Percentiles rank a stretch among this genome's conserved stretches.
These are phyloP conservation scores for Colletotrichum musicola DNA, from an alignment of 2,329 filamentous ascomycete genomes.

Conservation along the genomic window DNA sequence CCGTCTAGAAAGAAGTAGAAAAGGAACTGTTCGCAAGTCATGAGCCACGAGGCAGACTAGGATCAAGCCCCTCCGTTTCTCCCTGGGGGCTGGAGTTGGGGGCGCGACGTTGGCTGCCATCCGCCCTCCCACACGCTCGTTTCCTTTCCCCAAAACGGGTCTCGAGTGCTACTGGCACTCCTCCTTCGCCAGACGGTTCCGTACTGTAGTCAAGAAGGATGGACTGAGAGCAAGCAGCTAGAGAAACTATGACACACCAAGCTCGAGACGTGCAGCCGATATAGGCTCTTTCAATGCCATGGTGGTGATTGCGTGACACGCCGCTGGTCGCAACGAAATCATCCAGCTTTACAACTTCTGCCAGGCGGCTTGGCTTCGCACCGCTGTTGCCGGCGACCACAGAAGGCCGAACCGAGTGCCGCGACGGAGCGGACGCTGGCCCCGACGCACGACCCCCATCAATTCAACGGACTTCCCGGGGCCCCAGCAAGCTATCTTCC, in stretches of 20 bases:
- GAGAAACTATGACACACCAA: neutral
- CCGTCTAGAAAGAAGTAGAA: neutral
- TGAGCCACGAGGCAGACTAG: conserved; percentile 19
- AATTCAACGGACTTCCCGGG: conserved; percentile 17
- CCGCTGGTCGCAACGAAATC: neutral
- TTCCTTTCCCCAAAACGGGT: conserved; percentile 3
- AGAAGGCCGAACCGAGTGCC: conserved; percentile 7
- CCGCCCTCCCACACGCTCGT: conserved; percentile 1
- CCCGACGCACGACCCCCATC: conserved; percentile 12
- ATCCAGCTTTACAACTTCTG: neutral
- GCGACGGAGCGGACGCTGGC: conserved; percentile 3
- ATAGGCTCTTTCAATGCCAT: neutral
- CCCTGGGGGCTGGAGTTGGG: conserved; percentile 15
- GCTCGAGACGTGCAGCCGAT: conserved; percentile 8
- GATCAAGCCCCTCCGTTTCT: conserved; percentile 16
- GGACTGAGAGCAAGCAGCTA: neutral
- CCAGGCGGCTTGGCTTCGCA: conserved; percentile 1
- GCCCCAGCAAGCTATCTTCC: neutral
- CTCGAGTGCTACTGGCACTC: conserved; percentile 2
- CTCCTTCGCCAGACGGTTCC: neutral
- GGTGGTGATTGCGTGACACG: neutral
- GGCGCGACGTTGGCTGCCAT: conserved; percentile 16
- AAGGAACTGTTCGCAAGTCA: conserved; percentile 6
- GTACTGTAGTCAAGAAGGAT: neutral
- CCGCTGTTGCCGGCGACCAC: neutral